Evolutionary conservation across 306 rosid species (phyloP).

Genomic region (Citrullus amarus): DNA sequence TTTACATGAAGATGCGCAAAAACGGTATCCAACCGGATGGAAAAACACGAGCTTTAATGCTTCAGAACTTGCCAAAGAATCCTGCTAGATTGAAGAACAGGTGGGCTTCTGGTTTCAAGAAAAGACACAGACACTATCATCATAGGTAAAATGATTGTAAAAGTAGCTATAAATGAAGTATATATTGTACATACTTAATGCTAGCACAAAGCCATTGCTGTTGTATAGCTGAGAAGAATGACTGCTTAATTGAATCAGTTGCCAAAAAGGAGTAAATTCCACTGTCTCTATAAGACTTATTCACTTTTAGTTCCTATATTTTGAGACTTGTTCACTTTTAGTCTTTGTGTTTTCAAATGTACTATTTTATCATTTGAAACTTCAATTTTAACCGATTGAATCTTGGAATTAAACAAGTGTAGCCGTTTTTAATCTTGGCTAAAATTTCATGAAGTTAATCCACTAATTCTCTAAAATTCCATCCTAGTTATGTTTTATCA

Average conservation of each 20-base stretch:
- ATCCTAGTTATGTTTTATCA: no score
- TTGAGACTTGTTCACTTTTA: no score
- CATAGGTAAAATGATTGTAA: neutral
- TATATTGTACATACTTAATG: neutral
- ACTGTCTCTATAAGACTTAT: no score
- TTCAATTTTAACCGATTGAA: no score
- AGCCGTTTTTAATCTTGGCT: no score
- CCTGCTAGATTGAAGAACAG: constrained; percentile 6
- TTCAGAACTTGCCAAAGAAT: constrained; percentile 29
- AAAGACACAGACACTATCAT: neutral
- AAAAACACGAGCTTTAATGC: constrained; percentile 66
- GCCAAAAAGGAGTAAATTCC: no score
- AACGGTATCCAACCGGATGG: constrained; percentile 49
- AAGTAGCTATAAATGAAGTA: neutral
- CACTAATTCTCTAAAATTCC: no score
- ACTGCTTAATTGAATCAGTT: neutral
- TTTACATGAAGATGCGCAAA: constrained; percentile 45
- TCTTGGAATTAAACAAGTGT: no score
- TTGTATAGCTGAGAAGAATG: neutral
- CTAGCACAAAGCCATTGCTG: neutral
- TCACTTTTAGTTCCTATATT: no score
- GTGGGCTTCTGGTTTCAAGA: constrained; percentile 19
- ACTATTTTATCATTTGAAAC: no score
- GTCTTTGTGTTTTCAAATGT: no score
- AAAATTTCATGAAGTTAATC: no score